Evolutionary conservation across 2,329 filamentous ascomycete species (phyloP).

Genomic region (Ophiocordyceps camponoti-rufipedis): DNA sequence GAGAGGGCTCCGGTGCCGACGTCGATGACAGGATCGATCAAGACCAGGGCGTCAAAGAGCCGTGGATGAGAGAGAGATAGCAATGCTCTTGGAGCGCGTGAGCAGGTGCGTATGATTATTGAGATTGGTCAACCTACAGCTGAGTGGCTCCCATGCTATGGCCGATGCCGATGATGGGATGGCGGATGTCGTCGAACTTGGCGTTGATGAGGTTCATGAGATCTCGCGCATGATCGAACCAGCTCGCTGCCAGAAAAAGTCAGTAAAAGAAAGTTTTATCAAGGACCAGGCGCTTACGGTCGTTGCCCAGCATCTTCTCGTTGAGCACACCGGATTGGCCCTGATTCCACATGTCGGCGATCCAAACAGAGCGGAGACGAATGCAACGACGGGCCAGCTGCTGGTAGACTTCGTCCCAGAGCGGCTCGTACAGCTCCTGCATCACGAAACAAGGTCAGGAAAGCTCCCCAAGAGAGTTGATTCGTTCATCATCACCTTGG

Average conservation of each 20-base stretch:
- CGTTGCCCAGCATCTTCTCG: constrained; percentile 58
- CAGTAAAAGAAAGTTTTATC: neutral
- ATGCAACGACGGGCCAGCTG: constrained; percentile 40
- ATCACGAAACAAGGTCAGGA: neutral
- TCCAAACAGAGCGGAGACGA: constrained; percentile 68
- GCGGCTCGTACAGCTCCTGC: constrained; percentile 77
- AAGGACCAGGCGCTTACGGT: constrained; percentile 34
- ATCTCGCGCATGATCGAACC: constrained; percentile 53
- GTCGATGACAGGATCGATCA: constrained; percentile 68
- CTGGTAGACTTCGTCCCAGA: constrained; percentile 68
- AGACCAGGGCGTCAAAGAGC: constrained; percentile 53
- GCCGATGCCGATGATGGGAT: neutral
- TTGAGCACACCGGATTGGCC: constrained; percentile 66
- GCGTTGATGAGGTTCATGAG: neutral
- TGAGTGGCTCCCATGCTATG: neutral
- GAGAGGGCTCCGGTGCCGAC: constrained; percentile 14
- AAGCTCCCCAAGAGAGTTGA: neutral
- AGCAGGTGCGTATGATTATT: too few species aligned
- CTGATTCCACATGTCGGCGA: constrained; percentile 76
- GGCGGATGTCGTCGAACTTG: neutral
- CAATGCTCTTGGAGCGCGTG: neutral
- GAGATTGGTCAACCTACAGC: neutral
- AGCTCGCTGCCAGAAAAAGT: constrained; percentile 39
- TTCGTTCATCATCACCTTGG: constrained; percentile 40
- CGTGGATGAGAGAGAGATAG: constrained; percentile 63